Conservation (phyloP, 805 yeast species). For the Sugiyamaella qingdaonensis region DNA sequence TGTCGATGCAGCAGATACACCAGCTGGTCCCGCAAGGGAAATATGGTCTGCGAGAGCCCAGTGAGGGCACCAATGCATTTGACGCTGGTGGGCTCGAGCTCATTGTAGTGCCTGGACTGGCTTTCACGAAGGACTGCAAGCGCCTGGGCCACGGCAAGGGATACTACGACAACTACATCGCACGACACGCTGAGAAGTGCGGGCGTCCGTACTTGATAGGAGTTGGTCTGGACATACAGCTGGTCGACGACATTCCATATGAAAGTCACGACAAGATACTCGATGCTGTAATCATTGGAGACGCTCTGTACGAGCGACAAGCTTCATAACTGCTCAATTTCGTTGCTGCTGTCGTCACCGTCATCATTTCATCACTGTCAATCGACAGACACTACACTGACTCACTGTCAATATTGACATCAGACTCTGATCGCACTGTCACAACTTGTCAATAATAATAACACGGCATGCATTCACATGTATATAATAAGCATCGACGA, state of each 20-base stretch:
- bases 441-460: too few species aligned
- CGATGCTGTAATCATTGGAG: conserved; percentile 50
- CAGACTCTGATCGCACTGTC: too few species aligned
- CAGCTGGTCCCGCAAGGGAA: conserved; percentile 61
- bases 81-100: conserved; percentile 54
- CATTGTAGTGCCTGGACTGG: conserved; percentile 81
- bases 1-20: conserved; percentile 39
- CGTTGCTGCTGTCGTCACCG: too few species aligned
- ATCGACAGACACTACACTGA: too few species aligned
- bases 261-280: conserved; percentile 63
- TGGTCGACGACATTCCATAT: conserved; percentile 48
- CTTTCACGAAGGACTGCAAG: conserved; percentile 49
- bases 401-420: too few species aligned
- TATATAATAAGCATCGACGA: not conserved
- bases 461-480: too few species aligned
- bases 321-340: not conserved
- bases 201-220: conserved; percentile 43
- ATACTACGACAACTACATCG: conserved; percentile 74
- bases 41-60: conserved; percentile 67
- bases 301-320: conserved; percentile 20
- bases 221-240: conserved; percentile 60
- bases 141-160: conserved; percentile 94
- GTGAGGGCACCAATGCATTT: conserved; percentile 26
- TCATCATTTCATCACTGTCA: too few species aligned
- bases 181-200: conserved; percentile 41